Evolutionary conservation across 805 yeast species (phyloP).

Genomic region (Candida coquimbonensis): DNA sequence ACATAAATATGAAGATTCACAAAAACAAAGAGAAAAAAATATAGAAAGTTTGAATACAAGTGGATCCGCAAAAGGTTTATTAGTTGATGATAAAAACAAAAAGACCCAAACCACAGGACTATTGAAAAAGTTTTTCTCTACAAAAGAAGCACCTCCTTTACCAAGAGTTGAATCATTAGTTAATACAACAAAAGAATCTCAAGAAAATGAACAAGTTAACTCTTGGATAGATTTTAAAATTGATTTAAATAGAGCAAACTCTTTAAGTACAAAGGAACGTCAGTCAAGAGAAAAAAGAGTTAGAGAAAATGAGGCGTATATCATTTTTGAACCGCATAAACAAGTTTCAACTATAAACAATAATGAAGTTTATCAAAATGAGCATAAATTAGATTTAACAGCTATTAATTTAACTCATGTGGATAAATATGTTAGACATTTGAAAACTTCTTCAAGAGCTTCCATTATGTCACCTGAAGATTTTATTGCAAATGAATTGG

Average conservation of each 20-base stretch:
- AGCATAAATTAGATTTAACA: slow-evolving; percentile 23
- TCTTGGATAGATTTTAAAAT: slow-evolving; percentile 48
- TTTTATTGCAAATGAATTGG: slow-evolving; percentile 47
- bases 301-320: slow-evolving; percentile 50
- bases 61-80: slow-evolving; percentile 23
- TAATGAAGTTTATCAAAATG: slow-evolving; percentile 36
- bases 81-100: slow-evolving; percentile 18
- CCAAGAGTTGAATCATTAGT: slow-evolving; percentile 19
- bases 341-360: slow-evolving; percentile 37
- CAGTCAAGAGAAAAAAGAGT: slow-evolving; percentile 62
- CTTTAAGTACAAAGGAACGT: slow-evolving; percentile 62
- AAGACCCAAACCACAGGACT: slow-evolving; percentile 20
- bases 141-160: slow-evolving; percentile 23
- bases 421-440: slow-evolving; percentile 34
- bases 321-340: slow-evolving; percentile 57
- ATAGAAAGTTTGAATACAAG: slow-evolving; percentile 13
- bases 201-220: slow-evolving; percentile 34
- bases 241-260: slow-evolving; percentile 66
- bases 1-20: slow-evolving; percentile 47
- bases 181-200: slow-evolving; percentile 13
- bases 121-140: slow-evolving; percentile 26
- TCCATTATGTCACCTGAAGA: slow-evolving; percentile 43
- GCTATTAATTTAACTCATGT: slow-evolving; percentile 32
- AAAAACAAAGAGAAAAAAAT: slow-evolving; percentile 9
- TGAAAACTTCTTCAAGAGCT: slow-evolving; percentile 23